Base-by-base conservation (phyloP, 2,329 filamentous ascomycete genomes). In the Fusarium continuum region DNA sequence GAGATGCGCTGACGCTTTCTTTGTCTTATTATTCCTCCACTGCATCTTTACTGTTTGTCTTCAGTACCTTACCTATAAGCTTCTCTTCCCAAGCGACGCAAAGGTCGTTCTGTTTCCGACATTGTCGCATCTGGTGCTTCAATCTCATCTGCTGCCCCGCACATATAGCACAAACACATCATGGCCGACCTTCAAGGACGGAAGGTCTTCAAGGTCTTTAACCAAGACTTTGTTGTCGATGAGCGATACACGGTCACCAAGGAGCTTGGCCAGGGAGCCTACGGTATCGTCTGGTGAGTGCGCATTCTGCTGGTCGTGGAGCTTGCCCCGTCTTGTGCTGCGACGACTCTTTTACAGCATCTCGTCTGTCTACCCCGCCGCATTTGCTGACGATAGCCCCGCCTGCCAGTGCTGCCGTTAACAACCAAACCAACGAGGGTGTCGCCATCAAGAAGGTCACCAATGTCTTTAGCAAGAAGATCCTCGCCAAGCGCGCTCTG, bases 401-500 rank as follows among this genome's bases (percentile, higher is more conserved):
- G 69, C 66, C 68, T 69, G 43, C 29, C 76, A 97, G 93, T 79
- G 94, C 95, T 59, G 95, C 95, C 52, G 91, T 92, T 68, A 97
- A 98, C 83, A 89, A 88, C 75, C 88, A 93, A 77, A 96, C 91
- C 26, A 90, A 88, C 73, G 95, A 99, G 76, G 93, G 94, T 34
- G 93, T 99, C 64, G 95, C 95, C 72, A 95, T 99, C 84, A 99
- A 99, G 82, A 99, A 99, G 81, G 92, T 99, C 77, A 99, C 95
- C 82, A 99, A 99, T 91, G 94, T 99, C 72, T 99, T 99, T 80
- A 97, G 93, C 86, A 99, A 99, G 83, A 98, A 98, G 88, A 99
- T 99, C 71, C 85, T 99, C 69, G 95, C 95, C 72, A 99, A 99
- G 88, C 91, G 95, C 74, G 95, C 95, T 44, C 80, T 99, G 83